Conservation (phyloP, 2,329 filamentous ascomycete genomes). For the Escovopsis sp. region DNA sequence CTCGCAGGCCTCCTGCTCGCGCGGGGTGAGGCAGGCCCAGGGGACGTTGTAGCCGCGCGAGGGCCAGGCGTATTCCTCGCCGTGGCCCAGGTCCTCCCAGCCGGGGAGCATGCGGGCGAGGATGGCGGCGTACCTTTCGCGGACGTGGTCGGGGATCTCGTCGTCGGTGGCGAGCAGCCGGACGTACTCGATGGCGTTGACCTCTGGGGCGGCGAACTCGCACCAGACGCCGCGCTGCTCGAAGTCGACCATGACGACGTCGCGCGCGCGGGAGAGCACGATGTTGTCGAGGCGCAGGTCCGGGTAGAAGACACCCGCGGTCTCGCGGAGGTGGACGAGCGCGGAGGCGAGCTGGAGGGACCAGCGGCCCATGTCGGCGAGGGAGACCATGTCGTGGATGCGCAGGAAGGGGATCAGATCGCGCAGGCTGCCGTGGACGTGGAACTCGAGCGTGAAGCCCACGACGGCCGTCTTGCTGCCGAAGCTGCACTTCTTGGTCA, state of each 20-base stretch:
- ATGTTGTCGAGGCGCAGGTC: conserved; percentile 47
- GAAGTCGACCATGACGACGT: conserved; percentile 44
- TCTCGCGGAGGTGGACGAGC: conserved; percentile 32
- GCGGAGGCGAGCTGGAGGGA: conserved; percentile 36
- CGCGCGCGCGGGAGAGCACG: conserved; percentile 31
- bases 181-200: conserved; percentile 44
- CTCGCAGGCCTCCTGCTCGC: conserved; percentile 41
- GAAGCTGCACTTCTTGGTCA: conserved; percentile 41
- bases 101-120: conserved; percentile 30
- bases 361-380: conserved; percentile 36
- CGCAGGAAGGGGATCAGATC: conserved; percentile 38
- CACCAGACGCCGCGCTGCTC: conserved; percentile 50
- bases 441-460: conserved; percentile 42
- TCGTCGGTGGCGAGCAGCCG: conserved; percentile 37
- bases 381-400: conserved; percentile 27
- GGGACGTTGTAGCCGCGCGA: conserved; percentile 37
- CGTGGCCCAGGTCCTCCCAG: conserved; percentile 26
- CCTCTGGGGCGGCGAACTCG: conserved; percentile 45
- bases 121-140: conserved; percentile 25
- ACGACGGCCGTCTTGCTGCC: conserved; percentile 39
- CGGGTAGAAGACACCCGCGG: conserved; percentile 36
- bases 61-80: conserved; percentile 33
- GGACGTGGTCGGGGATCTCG: conserved; percentile 25
- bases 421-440: conserved; percentile 38
- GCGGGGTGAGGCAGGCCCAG: conserved; percentile 36